Evolutionary conservation across 345 rosid species (phyloP).

Genomic region (Sisymbrium irio): DNA sequence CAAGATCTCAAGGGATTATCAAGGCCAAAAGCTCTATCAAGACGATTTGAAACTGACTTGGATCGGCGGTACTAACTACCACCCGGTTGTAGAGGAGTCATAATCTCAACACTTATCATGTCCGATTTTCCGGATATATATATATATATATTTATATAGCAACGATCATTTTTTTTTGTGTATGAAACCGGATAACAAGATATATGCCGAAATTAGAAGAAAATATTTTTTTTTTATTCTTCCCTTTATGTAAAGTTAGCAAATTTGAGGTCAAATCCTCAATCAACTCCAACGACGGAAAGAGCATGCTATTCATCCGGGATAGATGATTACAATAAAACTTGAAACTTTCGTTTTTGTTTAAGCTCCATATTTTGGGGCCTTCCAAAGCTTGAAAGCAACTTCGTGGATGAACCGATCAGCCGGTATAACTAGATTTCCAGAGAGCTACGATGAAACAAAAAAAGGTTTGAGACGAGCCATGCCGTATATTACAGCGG

Average conservation of each 20-base stretch:
- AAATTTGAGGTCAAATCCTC: conserved; percentile 6
- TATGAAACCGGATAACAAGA: neutral
- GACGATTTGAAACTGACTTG: conserved; percentile 18
- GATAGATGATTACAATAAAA: conserved; percentile 8
- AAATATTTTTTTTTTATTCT: neutral
- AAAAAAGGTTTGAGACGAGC: neutral
- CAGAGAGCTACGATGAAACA: conserved; percentile 50
- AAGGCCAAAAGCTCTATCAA: conserved; percentile 7
- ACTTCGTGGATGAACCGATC: conserved; percentile 92
- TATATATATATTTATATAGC: neutral
- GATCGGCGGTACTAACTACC: conserved; percentile 34
- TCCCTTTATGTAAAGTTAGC: conserved; percentile 11
- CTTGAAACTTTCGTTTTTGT: neutral
- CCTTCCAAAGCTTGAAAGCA: conserved; percentile 97
- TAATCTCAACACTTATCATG: conserved; percentile 1
- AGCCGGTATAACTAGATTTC: conserved; percentile 79
- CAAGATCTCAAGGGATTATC: conserved; percentile 21
- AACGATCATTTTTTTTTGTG: neutral
- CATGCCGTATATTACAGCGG: neutral
- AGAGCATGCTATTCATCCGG: neutral
- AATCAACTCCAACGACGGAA: conserved; percentile 14
- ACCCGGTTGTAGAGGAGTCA: neutral
- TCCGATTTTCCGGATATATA: neutral
- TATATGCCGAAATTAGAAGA: neutral
- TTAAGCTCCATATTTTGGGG: conserved; percentile 97